Percentiles rank a stretch among this genome's conserved stretches.
Conservation (phyloP, 2,329 filamentous ascomycete genomes). For the Epichloe elymi region DNA sequence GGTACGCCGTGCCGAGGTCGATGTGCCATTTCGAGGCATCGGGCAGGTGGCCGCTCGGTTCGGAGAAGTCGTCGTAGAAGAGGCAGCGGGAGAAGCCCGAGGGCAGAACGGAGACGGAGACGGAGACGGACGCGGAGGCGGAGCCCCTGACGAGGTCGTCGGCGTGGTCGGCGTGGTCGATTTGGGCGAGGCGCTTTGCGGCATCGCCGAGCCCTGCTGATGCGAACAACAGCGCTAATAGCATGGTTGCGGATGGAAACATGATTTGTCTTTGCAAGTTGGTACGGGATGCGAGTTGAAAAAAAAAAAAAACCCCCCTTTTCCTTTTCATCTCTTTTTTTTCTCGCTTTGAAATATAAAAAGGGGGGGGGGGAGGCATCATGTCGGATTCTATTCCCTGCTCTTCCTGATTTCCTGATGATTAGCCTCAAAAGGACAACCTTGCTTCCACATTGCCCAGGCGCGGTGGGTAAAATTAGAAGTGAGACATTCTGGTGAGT, state of each 20-base stretch:
- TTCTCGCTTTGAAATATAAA: too few species aligned
- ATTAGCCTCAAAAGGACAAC: too few species aligned
- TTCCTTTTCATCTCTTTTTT: rapidly evolving
- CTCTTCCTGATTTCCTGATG: too few species aligned
- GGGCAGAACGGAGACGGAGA: background rate
- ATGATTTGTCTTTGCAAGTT: background rate
- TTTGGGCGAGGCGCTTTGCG: background rate
- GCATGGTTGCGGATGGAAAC: background rate
- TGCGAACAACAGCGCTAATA: background rate
- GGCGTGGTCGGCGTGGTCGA: too few species aligned
- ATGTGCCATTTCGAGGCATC: constrained; percentile 28
- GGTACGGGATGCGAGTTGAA: too few species aligned
- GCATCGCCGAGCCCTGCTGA: background rate
- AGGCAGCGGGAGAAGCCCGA: constrained; percentile 11
- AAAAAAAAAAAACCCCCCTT: too few species aligned
- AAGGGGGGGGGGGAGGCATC: too few species aligned
- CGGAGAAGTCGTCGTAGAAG: constrained; percentile 18
- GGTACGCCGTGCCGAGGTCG: constrained; percentile 31
- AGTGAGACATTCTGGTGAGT: too few species aligned
- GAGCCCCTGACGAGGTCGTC: background rate
- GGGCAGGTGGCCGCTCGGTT: constrained; percentile 12
- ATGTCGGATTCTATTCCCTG: too few species aligned
- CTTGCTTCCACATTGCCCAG: too few species aligned
- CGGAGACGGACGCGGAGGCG: background rate
- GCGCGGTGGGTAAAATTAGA: too few species aligned